Base-by-base conservation (phyloP, 768 basidiomycete genomes). In the Zangia roseola region DNA sequence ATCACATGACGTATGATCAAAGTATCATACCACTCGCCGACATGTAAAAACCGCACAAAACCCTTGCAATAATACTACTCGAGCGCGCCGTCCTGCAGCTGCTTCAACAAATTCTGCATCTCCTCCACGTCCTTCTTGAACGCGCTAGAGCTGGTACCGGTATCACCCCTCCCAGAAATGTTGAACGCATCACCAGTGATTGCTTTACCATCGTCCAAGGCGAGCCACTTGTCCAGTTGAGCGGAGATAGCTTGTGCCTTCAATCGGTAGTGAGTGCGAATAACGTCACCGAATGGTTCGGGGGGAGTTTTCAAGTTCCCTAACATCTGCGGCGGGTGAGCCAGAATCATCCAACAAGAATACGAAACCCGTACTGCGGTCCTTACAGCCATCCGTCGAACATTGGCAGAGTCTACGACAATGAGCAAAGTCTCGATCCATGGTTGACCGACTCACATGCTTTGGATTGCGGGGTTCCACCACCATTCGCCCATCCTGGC, bases 321-420 rank as follows among this genome's bases (percentile, higher is more conserved):
- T 19, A 93, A 74, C 89, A 94, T 94, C 86, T 92, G 50, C 21
- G 46, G 45, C 30, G 45, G 23, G 47, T 54, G 37, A 54, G 26
- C 31, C 43, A 55, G 17, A 58, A 36, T 43, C n/a, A 23, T 34
- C 35, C 20, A 20, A 44, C n/a, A 28, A 24, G 52, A 26, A 25
- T 23, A 14, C 21, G 34, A 40, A 20, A 55, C 30, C 20, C 80
- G 56, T 68, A 91, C 90, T 47, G 94, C 93, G 33, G 90, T 91
- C 62, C 79, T 83, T 30, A 94, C 84, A 8, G 89, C 88, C 94
- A 97, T 97, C 16, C 94, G 76, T 23, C 94, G 82, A 28, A 97
- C 82, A 65, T 97, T 97, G 37, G 91, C 88, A 30, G 91, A 94
- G 68, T 94, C 91, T 93, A 56, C 10, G 26, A 5, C 44, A 17